phyloP scores from a whole-genome alignment of 2,329 filamentous ascomycete genomes.

The Pseudomassariella vexata region DNA sequence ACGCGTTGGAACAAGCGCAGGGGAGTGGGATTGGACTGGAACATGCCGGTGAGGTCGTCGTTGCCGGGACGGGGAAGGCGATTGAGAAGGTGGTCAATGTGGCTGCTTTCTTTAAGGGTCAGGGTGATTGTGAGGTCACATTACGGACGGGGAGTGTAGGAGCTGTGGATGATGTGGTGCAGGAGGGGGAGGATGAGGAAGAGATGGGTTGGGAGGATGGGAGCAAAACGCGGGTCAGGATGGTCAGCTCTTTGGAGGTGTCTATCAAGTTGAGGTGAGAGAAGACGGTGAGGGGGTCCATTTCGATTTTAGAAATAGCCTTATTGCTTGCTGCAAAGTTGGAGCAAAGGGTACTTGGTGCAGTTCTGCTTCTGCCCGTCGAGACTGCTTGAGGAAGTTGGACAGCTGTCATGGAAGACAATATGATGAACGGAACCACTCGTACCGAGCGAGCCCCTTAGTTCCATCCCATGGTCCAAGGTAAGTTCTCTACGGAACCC shows the following conservation, averaged over 20 bases:
- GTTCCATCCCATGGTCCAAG: too few relatives aligned
- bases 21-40: constrained; percentile 25
- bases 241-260: constrained; percentile 46
- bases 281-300: too few relatives aligned
- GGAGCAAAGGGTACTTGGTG: too few relatives aligned
- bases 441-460: too few relatives aligned
- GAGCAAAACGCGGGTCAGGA: constrained; percentile 36
- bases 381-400: too few relatives aligned
- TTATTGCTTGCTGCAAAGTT: too few relatives aligned
- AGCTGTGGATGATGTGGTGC: constrained; percentile 62
- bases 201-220: constrained; percentile 17
- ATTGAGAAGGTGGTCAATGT: constrained; percentile 58
- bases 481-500: too few relatives aligned
- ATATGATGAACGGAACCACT: too few relatives aligned
- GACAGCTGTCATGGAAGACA: too few relatives aligned
- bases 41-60: constrained; percentile 42
- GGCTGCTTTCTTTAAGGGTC: constrained; percentile 59
- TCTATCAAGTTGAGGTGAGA: constrained; percentile 40
- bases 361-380: too few relatives aligned
- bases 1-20: constrained; percentile 29
- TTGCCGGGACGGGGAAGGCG: constrained; percentile 62
- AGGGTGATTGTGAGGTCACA: constrained; percentile 52
- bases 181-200: constrained; percentile 27
- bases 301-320: too few relatives aligned
- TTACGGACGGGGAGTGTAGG: constrained; percentile 57